Percentiles rank a stretch among this genome's conserved stretches.
Conservation (phyloP, 495 filamentous ascomycete species). For the Trypethelium eluteriae region DNA sequence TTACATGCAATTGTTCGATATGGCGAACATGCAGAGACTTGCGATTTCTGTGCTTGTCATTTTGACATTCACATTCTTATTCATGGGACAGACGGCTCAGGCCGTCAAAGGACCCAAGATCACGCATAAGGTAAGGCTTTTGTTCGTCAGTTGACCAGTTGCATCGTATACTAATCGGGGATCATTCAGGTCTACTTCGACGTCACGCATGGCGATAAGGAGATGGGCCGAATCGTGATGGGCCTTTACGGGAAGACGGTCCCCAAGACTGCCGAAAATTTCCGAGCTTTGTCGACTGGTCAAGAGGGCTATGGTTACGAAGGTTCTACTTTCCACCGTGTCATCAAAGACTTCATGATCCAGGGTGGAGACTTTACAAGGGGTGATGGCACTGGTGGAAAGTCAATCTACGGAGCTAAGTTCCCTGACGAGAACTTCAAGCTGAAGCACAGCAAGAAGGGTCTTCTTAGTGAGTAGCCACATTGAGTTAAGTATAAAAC, state of each 20-base stretch:
- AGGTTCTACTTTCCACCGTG: conserved; percentile 93
- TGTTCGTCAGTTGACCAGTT: conserved; percentile 6
- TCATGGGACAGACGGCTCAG: conserved; percentile 60
- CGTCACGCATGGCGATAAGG: conserved; percentile 80
- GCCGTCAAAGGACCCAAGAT: conserved; percentile 92
- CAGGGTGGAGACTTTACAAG: conserved; percentile 99
- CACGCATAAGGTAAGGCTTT: conserved; percentile 25
- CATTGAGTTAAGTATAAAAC: not conserved
- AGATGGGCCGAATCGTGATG: conserved; percentile 78
- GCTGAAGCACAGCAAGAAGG: conserved; percentile 72
- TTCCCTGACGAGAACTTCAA: conserved; percentile 99
- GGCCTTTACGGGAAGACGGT: conserved; percentile 97
- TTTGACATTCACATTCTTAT: conserved; percentile 61
- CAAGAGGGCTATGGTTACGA: conserved; percentile 97
- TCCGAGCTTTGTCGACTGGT: conserved; percentile 89
- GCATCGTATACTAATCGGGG: not conserved
- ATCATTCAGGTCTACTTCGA: conserved; percentile 75
- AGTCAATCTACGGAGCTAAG: conserved; percentile 94
- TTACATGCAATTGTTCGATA: conserved; percentile 28
- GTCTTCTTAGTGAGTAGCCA: conserved; percentile 48
- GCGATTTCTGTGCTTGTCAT: conserved; percentile 65
- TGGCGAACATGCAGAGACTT: conserved; percentile 52
- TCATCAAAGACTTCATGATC: conserved; percentile 99
- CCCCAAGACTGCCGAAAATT: conserved; percentile 97
- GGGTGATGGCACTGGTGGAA: conserved; percentile 91